Evolutionary conservation across 2,329 filamentous ascomycete genomes (phyloP), one percentile per base, ranked within the genome.

Genomic region (Stagonosporopsis tanaceti): DNA sequence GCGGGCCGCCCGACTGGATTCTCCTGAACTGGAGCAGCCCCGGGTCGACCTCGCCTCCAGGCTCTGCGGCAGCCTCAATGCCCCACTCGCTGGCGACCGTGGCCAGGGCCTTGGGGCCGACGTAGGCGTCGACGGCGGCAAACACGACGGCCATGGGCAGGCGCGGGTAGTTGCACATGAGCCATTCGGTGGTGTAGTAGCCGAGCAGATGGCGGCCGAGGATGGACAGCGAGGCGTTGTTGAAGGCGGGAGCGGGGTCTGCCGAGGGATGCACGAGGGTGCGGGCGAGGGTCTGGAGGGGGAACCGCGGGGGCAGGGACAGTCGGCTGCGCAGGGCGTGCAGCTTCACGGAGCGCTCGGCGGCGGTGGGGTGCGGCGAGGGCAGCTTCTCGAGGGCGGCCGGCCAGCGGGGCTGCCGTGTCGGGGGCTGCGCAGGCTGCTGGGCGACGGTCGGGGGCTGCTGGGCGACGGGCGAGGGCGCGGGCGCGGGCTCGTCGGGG

Each of bases 291-390:
- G 91, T 94, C 80, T 95, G 85, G 59, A 96, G 79, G 34, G 95
- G 94, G 62, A 98, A 85, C 78, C 90, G 91, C 61, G 86, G 84
- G 24, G 93, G 89, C 54, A 99, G 87, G 38, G 87, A 87, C 60
- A 99, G 86, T 77, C 95, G 91, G 68, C 93, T 92, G 77, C 97
- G 93, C 42, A 99, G 87, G 64, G 95, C 93, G 63, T 93, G 88
- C 68, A 99, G 89, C 81, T 97, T 98, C 61, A 93, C 89, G 44
- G 94, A 98, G 64, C 82, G 77, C 59, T 83, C 79, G 40, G 92
- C 90, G 64, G 84, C 83, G 68, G 85, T 80, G 64, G 88, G 87
- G 52, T 85, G 85, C 65, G 92, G 92, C 70, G 92, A 94, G 50
- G 91, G 90, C 63, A 89, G 82, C 61, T 72, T 59, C 68, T 78